Conservation (phyloP, 306 rosid genomes). For the Betula pendula region DNA sequence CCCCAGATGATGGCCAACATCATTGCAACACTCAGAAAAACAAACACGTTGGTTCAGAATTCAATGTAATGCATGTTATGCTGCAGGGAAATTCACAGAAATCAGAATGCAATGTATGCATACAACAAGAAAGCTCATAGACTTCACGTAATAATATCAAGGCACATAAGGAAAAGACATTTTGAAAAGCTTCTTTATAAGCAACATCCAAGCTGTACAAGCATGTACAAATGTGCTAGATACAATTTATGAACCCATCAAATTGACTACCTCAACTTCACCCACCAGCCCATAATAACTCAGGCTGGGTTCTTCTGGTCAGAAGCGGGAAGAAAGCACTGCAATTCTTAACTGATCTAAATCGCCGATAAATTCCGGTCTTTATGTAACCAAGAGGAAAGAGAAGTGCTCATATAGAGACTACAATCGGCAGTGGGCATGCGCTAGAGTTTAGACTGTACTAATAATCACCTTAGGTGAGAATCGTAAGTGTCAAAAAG, state of each 20-base stretch:
- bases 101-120: background rate
- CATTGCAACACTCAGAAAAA: background rate
- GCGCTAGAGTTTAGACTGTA: slow-evolving; percentile 25
- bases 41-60: background rate
- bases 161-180: slow-evolving; percentile 10
- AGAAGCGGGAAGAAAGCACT: slow-evolving; percentile 59
- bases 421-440: slow-evolving; percentile 28
- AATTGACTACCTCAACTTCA: slow-evolving; percentile 56
- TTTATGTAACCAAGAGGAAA: slow-evolving; percentile 32
- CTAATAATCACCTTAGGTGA: slow-evolving; percentile 62
- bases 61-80: background rate
- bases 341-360: slow-evolving; percentile 50
- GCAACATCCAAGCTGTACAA: slow-evolving; percentile 65
- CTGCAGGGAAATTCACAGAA: background rate
- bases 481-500: slow-evolving; percentile 81
- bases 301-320: slow-evolving; percentile 50
- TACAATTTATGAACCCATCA: slow-evolving; percentile 48
- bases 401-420: slow-evolving; percentile 38
- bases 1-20: background rate
- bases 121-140: background rate
- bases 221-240: slow-evolving; percentile 70
- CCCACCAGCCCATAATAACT: slow-evolving; percentile 57
- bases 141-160: background rate
- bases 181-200: slow-evolving; percentile 32
- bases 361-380: slow-evolving; percentile 35